These are phyloP conservation scores for Calycina marina DNA, from an alignment of 2,329 filamentous ascomycete species.

Conservation along the genomic window DNA sequence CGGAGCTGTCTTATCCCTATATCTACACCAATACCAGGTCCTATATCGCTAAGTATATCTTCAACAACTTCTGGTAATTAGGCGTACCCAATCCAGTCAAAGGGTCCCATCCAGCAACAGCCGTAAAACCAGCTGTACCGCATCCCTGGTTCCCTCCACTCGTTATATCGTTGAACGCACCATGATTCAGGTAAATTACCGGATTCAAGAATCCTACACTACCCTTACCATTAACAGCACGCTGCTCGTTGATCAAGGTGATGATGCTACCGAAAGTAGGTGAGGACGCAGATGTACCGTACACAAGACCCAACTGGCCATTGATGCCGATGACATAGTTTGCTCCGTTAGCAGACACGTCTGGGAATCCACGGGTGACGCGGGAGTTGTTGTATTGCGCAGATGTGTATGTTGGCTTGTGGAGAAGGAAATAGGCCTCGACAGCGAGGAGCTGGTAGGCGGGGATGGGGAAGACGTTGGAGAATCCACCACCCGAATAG, in stretches of 20 bases:
- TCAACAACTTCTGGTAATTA: constrained; percentile 29
- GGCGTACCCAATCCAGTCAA: constrained; percentile 34
- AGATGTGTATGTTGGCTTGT: constrained; percentile 11
- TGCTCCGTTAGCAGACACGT: constrained; percentile 25
- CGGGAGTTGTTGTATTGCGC: constrained; percentile 31
- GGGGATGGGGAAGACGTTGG: constrained; percentile 18
- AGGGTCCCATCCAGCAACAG: constrained; percentile 24
- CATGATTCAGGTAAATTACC: constrained; percentile 23
- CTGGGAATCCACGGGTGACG: constrained; percentile 19
- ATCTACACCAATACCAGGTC: too few species aligned
- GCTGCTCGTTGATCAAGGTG: constrained; percentile 24
- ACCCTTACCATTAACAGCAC: constrained; percentile 20
- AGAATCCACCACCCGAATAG: constrained; percentile 34
- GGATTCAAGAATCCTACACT: constrained; percentile 29
- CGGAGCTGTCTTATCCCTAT: too few species aligned
- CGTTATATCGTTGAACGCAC: constrained; percentile 22
- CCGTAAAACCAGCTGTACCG: constrained; percentile 18
- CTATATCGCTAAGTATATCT: too few species aligned
- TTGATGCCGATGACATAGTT: constrained; percentile 30
- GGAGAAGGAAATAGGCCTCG: constrained; percentile 1
- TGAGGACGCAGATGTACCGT: constrained; percentile 32
- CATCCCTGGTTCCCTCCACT: constrained; percentile 27
- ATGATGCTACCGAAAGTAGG: constrained; percentile 44
- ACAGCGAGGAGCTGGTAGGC: constrained; percentile 2
- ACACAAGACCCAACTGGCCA: constrained; percentile 28